Conservation (phyloP, 768 basidiomycete species). For the Russula dissimulans region DNA sequence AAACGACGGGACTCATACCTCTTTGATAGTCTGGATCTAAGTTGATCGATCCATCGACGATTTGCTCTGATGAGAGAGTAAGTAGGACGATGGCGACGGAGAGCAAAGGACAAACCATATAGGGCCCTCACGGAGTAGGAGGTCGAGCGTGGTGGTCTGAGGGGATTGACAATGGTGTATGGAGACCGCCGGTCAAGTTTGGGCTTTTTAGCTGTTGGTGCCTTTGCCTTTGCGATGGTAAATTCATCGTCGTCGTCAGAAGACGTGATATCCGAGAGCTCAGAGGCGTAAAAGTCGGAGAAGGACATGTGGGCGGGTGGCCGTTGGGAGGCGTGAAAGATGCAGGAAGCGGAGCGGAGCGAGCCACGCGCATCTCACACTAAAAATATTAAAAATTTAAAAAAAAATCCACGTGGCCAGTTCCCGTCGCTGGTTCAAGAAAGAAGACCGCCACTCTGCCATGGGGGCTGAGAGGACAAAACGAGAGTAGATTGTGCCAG, state of each 20-base stretch:
- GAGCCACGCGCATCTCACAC: background rate
- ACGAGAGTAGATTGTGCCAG: background rate
- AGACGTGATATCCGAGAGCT: constrained; percentile 23
- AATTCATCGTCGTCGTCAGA: constrained; percentile 23
- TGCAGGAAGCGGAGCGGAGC: background rate
- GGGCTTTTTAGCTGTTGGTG: constrained; percentile 1
- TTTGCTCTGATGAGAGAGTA: constrained; percentile 41
- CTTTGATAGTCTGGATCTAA: constrained; percentile 74
- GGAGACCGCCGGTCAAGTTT: background rate
- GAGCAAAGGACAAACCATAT: constrained; percentile 21
- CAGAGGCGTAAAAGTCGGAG: constrained; percentile 23
- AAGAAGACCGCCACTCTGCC: too few species aligned
- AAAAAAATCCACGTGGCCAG: background rate
- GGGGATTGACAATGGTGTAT: constrained; percentile 16
- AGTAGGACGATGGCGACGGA: background rate
- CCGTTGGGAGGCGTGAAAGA: background rate
- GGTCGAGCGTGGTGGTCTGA: constrained; percentile 22
- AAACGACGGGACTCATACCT: constrained; percentile 31
- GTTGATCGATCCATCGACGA: constrained; percentile 53
- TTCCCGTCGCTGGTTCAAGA: background rate
- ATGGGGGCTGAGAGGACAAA: too few species aligned
- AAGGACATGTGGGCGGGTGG: constrained; percentile 14
- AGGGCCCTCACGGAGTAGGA: constrained; percentile 28
- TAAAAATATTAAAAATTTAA: background rate
- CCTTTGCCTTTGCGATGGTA: background rate